Percentiles rank a stretch among this genome's conserved stretches.
Conservation (phyloP, 2,329 filamentous ascomycete species). For the Verticillium zaregamsianum region DNA sequence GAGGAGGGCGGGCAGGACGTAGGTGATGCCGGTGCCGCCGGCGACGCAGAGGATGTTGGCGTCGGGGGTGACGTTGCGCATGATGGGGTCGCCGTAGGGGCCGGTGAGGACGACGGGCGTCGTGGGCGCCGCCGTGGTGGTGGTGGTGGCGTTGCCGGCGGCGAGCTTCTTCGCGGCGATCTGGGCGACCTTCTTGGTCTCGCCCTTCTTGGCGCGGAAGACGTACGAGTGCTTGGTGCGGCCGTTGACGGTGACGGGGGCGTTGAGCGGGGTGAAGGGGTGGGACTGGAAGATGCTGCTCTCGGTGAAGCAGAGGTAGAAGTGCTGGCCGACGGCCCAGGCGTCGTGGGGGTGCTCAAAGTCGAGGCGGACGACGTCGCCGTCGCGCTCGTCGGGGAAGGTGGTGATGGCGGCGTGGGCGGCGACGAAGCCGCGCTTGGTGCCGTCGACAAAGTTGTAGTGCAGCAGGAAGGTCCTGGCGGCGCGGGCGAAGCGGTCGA, state of each 20-base stretch:
- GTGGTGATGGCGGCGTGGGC: slow-evolving; percentile 45
- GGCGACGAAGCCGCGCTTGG: slow-evolving; percentile 49
- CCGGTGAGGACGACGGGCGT: slow-evolving; percentile 59
- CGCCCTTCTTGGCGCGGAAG: slow-evolving; percentile 53
- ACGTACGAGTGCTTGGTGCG: slow-evolving; percentile 50
- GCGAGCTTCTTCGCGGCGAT: slow-evolving; percentile 34
- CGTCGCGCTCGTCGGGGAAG: slow-evolving; percentile 53
- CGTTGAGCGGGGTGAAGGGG: slow-evolving; percentile 61
- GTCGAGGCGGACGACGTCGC: slow-evolving; percentile 62
- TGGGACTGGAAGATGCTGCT: slow-evolving; percentile 69
- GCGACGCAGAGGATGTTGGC: slow-evolving; percentile 36
- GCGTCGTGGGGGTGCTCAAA: slow-evolving; percentile 56
- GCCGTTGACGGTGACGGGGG: slow-evolving; percentile 37
- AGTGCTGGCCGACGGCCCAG: slow-evolving; percentile 68
- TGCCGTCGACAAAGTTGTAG: slow-evolving; percentile 41
- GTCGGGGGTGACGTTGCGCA: slow-evolving; percentile 31
- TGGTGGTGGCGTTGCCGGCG: slow-evolving; percentile 6
- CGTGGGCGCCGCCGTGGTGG: slow-evolving; percentile 17
- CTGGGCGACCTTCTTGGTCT: slow-evolving; percentile 51
- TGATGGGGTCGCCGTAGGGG: slow-evolving; percentile 54
- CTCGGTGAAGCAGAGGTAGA: slow-evolving; percentile 64
- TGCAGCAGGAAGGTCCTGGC: slow-evolving; percentile 58
- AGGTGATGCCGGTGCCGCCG: slow-evolving; percentile 35
- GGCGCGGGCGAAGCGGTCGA: slow-evolving; percentile 59
- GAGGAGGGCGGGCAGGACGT: slow-evolving; percentile 37